Evolutionary conservation across 139 green algal species (phyloP), one percentile per base, ranked within the genome.

Genomic region (Tetraselmis chui): DNA sequence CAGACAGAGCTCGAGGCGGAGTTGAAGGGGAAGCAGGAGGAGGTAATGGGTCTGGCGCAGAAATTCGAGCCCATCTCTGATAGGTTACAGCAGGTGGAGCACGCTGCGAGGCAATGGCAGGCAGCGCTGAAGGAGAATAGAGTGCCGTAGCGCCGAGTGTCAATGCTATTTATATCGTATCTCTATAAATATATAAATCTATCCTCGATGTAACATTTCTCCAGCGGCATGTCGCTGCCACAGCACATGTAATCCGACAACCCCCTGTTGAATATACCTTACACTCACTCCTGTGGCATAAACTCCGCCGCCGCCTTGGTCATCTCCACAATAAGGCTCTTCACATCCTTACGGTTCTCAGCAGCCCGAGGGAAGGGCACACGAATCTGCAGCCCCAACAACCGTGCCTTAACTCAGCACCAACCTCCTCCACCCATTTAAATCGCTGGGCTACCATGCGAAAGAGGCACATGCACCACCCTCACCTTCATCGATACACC

Each of bases 301-400:
- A 67, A 67, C 45, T 67, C 45, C 45, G 45, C 45, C 11, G 85
- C 82, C 30, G 86, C 82, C 76, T 84, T 89, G 22, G 91, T 94
- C 91, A 95, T 93, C 67, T 91, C 89, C 75, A 95, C 92, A 30
- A 95, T 92, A 27, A 87, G 80, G 22, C 92, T 85, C 82, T 94
- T 95, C n/a, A 95, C 80, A 0, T 76, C 82, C 79, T 92, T 94
- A 78, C 92, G 87, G 79, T 93, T 87, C 18, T 89, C 83, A 22
- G 87, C 89, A 24, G 88, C 84, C 59, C 85, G 45, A 25, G 45
- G 45, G 45, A 90, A 93, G 1, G 89, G 89, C 82, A 95, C 83
- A 32, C 91, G 85, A 18, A 67, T 67, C 45, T 67, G 45, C 45
- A 18, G n/a, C n/a, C n/a, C n/a, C n/a, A n/a, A n/a, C n/a, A n/a